Evolutionary conservation across 2,329 filamentous ascomycete species (phyloP).

Genomic region (Trichoderma sp.): DNA sequence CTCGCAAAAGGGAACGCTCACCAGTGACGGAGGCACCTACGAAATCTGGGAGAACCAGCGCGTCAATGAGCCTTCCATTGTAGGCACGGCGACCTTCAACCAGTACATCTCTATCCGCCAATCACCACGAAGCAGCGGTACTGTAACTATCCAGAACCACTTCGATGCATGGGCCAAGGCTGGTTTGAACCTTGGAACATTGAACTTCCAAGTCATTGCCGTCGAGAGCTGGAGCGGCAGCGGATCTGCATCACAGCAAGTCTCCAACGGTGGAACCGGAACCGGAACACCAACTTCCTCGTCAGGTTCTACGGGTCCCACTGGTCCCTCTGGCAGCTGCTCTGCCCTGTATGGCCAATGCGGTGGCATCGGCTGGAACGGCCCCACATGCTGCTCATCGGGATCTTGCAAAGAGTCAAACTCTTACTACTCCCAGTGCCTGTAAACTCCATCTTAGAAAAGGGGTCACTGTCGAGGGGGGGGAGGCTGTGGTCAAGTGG

Average conservation of each 20-base stretch:
- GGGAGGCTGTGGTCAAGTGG: background rate
- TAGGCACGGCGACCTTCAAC: slow-evolving; percentile 54
- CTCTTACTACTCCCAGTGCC: background rate
- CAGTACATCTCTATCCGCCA: slow-evolving; percentile 45
- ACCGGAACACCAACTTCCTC: background rate
- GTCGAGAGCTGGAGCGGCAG: slow-evolving; percentile 57
- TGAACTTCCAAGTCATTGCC: slow-evolving; percentile 59
- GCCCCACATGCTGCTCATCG: background rate
- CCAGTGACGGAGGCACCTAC: slow-evolving; percentile 44
- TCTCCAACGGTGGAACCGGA: background rate
- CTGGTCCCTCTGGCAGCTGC: background rate
- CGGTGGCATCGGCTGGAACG: background rate
- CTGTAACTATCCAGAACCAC: slow-evolving; percentile 56
- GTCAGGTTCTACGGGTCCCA: background rate
- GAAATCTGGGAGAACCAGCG: slow-evolving; percentile 44
- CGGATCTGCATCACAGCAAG: background rate
- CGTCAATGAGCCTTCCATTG: slow-evolving; percentile 51
- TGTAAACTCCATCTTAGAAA: background rate
- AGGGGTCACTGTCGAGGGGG: background rate
- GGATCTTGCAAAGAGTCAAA: background rate
- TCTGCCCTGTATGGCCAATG: background rate
- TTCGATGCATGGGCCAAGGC: slow-evolving; percentile 50
- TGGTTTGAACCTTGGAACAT: slow-evolving; percentile 53
- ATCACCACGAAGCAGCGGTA: slow-evolving; percentile 1
- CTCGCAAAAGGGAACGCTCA: slow-evolving; percentile 43